Conservation (phyloP, 805 yeast genomes). For the Metschnikowia lochheadii region DNA sequence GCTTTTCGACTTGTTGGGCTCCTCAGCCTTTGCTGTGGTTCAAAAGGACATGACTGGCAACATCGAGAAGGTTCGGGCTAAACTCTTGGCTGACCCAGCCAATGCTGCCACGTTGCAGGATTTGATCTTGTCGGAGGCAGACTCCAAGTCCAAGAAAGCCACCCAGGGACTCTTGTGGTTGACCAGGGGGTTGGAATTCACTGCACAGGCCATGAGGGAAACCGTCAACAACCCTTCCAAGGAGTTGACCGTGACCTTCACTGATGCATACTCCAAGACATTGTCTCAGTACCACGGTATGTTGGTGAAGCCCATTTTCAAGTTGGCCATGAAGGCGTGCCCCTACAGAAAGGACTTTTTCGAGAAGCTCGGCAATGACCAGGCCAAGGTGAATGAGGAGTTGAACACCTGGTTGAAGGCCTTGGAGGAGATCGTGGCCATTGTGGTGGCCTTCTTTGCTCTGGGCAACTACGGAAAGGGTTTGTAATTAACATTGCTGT, state of each 20-base stretch:
- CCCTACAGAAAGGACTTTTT: conserved; percentile 87
- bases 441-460: conserved; percentile 69
- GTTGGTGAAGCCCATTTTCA: conserved; percentile 80
- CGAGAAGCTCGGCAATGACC: conserved; percentile 74
- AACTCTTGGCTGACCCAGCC: conserved; percentile 61
- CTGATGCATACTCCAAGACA: conserved; percentile 79
- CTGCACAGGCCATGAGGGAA: conserved; percentile 85
- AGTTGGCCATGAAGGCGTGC: conserved; percentile 92
- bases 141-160: conserved; percentile 66
- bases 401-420: conserved; percentile 71
- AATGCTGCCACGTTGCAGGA: conserved; percentile 69
- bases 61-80: conserved; percentile 66
- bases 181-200: conserved; percentile 79
- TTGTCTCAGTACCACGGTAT: conserved; percentile 77
- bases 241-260: conserved; percentile 75
- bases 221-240: conserved; percentile 58
- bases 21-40: conserved; percentile 79
- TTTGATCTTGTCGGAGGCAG: conserved; percentile 67
- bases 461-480: conserved; percentile 89
- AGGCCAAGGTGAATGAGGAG: conserved; percentile 61
- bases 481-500: conserved; percentile 36
- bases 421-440: conserved; percentile 66
- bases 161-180: conserved; percentile 92
- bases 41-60: conserved; percentile 88
- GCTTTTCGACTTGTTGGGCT: conserved; percentile 78